Conservation (phyloP, 2,329 filamentous ascomycete species). For the Diatrype stigma region DNA sequence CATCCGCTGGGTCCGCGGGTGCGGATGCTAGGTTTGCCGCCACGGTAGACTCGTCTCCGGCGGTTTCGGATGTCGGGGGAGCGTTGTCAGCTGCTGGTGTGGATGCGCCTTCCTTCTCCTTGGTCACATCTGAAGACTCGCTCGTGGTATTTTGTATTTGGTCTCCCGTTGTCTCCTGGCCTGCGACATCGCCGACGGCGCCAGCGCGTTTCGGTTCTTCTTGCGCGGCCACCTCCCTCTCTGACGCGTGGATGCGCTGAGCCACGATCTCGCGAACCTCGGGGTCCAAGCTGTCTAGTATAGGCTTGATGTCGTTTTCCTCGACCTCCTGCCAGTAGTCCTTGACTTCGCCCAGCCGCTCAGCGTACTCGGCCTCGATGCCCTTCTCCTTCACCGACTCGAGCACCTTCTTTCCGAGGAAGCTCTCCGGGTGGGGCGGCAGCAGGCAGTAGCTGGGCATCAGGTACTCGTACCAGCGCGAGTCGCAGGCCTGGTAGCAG, state of each 20-base stretch:
- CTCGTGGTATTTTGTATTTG: not conserved
- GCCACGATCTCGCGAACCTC: slow-evolving; percentile 60
- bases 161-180: slow-evolving; percentile 9
- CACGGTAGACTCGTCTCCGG: slow-evolving; percentile 3
- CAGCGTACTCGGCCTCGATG: slow-evolving; percentile 63
- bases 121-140: slow-evolving; percentile 6
- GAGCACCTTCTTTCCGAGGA: slow-evolving; percentile 76
- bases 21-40: slow-evolving; percentile 20
- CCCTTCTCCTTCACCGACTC: slow-evolving; percentile 71
- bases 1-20: slow-evolving; percentile 15
- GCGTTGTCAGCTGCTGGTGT: not conserved
- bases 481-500: slow-evolving; percentile 92
- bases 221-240: slow-evolving; percentile 11
- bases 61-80: not conserved
- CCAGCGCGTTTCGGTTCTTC: slow-evolving; percentile 13
- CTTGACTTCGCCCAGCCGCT: slow-evolving; percentile 71
- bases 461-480: slow-evolving; percentile 94
- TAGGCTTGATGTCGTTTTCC: slow-evolving; percentile 72
- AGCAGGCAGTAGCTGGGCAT: slow-evolving; percentile 91
- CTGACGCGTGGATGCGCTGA: slow-evolving; percentile 50
- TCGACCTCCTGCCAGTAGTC: slow-evolving; percentile 82
- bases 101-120: not conserved
- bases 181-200: slow-evolving; percentile 6
- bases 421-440: slow-evolving; percentile 86
- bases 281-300: slow-evolving; percentile 58